Percentiles rank a stretch among this genome's conserved stretches.
Evolutionary conservation across 2,329 filamentous ascomycete species (phyloP).

Genomic region (Aspergillus hortae): DNA sequence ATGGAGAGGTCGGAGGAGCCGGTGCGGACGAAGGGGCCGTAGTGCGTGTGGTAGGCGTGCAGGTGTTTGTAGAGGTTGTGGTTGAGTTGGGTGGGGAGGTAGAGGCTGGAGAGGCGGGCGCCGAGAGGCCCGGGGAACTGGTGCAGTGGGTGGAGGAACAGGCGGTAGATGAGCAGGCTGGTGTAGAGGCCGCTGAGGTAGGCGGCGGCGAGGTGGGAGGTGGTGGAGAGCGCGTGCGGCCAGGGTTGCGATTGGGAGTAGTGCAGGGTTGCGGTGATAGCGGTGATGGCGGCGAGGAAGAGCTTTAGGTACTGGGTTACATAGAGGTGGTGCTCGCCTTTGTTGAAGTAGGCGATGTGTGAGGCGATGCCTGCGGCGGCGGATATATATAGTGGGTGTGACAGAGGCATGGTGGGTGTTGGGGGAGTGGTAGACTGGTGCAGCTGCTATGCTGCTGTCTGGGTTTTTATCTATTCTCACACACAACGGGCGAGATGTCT

Average conservation of each 20-base stretch:
- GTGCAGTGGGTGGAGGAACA: conserved; percentile 12
- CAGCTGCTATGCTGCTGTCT: neutral
- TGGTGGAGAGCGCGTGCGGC: neutral
- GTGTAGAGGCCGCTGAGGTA: conserved; percentile 6
- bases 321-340: conserved; percentile 18
- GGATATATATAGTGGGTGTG: neutral
- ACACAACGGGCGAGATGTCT: too few species aligned
- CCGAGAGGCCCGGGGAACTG: conserved; percentile 22
- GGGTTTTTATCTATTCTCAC: too few species aligned
- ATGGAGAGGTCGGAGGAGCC: conserved; percentile 38
- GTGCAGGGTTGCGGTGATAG: neutral
- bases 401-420: neutral
- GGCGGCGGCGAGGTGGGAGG: neutral
- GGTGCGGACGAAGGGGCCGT: conserved; percentile 36
- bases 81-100: neutral
- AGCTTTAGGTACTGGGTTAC: conserved; percentile 10
- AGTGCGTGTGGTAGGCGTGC: conserved; percentile 27
- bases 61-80: neutral
- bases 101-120: conserved; percentile 31
- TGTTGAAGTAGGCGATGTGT: conserved; percentile 14
- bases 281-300: neutral
- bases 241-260: neutral
- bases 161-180: conserved; percentile 10
- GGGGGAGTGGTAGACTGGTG: neutral
- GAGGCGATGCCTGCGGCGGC: conserved; percentile 5